These are phyloP conservation scores for Leucaena leucocephala DNA, from an alignment of 306 rosid genomes.

Conservation along the genomic window DNA sequence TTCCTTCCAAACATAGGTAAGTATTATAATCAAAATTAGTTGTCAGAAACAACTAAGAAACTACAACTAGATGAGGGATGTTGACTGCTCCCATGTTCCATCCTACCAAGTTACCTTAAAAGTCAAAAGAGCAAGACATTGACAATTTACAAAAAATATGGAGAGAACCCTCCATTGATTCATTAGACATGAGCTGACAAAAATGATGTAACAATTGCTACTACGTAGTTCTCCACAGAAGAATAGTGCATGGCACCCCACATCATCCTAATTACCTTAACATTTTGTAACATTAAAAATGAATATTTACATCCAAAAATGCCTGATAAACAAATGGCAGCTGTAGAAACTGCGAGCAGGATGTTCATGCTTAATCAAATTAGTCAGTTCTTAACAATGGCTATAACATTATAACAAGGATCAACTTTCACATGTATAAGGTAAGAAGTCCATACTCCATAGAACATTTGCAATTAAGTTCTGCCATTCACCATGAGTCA, in stretches of 20 bases:
- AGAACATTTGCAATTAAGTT: slow-evolving; percentile 1
- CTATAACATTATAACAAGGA: not conserved
- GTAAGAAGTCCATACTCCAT: not conserved
- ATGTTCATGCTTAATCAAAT: slow-evolving; percentile 29
- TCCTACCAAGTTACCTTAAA: not conserved
- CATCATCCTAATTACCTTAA: not conserved
- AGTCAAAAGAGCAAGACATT: not conserved
- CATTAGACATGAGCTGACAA: not conserved
- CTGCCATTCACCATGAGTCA: slow-evolving; percentile 13
- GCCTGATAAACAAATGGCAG: slow-evolving; percentile 19
- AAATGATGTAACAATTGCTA: slow-evolving; percentile 9
- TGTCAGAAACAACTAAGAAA: not conserved
- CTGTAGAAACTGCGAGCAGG: slow-evolving; percentile 8
- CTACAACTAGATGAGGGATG: not conserved
- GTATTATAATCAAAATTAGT: not conserved
- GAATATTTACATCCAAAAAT: slow-evolving; percentile 5
- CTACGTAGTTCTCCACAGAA: slow-evolving; percentile 16
- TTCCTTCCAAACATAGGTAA: too few species aligned
- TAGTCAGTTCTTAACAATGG: slow-evolving; percentile 26
- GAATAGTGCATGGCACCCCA: slow-evolving; percentile 13
- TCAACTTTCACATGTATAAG: not conserved
- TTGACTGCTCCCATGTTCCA: not conserved
- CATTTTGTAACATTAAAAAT: slow-evolving; percentile 8
- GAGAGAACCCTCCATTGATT: slow-evolving; percentile 1
- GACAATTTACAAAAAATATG: slow-evolving; percentile 22